Conservation (phyloP, 208 protist genomes). For the Acanthamoeba sp. region DNA sequence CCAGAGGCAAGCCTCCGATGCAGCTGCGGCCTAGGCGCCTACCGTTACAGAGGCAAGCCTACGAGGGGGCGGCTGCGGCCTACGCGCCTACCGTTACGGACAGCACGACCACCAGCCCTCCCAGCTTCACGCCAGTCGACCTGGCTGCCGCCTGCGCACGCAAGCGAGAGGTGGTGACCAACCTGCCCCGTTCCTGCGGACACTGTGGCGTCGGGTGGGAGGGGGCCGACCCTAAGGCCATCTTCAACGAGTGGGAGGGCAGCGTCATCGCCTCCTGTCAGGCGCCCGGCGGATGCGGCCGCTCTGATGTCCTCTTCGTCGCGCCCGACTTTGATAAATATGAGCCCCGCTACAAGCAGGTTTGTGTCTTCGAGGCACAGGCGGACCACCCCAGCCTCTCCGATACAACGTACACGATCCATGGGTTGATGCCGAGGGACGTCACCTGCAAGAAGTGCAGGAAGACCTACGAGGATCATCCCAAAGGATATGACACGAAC, state of each 20-base stretch:
- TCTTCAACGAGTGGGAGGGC: no score
- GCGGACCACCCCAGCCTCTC: not conserved
- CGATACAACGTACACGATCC: not conserved
- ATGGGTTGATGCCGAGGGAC: not conserved
- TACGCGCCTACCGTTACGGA: constrained; percentile 43
- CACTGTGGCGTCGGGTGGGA: constrained; percentile 11
- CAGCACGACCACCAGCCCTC: constrained; percentile 24
- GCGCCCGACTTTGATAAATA: not conserved
- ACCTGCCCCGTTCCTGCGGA: not conserved
- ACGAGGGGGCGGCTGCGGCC: not conserved
- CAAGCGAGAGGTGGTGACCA: constrained; percentile 6
- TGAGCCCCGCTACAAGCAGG: constrained; percentile 13
- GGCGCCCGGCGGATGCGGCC: constrained; percentile 17
- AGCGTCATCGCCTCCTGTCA: constrained; percentile 38
- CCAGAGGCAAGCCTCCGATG: no score
- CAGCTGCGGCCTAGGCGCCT: no score
- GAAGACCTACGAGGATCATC: constrained; percentile 6
- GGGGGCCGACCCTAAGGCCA: not conserved
- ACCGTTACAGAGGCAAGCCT: constrained; percentile 2
- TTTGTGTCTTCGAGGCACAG: not conserved
- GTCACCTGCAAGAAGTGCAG: constrained; percentile 39
- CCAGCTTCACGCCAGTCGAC: constrained; percentile 25
- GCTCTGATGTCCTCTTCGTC: constrained; percentile 21
- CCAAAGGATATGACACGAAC: constrained; percentile 10
- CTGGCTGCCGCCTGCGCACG: not conserved